Evolutionary conservation across 768 basidiomycete genomes (phyloP), one percentile per base, ranked within the genome.

Genomic region (Amanita inopinata): DNA sequence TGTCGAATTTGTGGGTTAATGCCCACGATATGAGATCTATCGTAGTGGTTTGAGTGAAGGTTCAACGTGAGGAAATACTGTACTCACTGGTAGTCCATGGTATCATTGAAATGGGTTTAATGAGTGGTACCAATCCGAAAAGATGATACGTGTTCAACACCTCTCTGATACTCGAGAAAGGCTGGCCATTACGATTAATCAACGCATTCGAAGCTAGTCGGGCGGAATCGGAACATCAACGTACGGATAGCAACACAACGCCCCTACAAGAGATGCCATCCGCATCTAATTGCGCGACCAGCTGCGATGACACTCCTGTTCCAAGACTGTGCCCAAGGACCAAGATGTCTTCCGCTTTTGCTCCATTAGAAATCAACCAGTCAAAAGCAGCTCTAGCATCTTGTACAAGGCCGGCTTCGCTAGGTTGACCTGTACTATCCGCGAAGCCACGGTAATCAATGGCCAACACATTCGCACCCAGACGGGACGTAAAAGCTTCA

Each of bases 371-470:
- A 6, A 76, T 54, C 5, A 91, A 61, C 81, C 83, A 96, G 53
- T 86, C 74, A 74, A 80, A 94, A 0, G 82, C 87, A 0, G 87
- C 73, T 28, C 75, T 67, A 1, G 86, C 89, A 54, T 98, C 87
- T 2, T 56, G 61, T 0, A 74, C 57, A 0, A 97, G 64, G 0
- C 93, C 94, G 8, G 57, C 59, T 58, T 93, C 83, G 18, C 74
- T 80, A 0, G 94, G 94, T 0, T 60, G 59, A 0, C 90, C 89
- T 1, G 74, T 71, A 42, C 89, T 93, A 54, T 97, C 92, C 1
- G 67, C 94, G 53, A 84, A 98, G 1, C 93, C 93, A 37, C 93
- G 77, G 57, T 97, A 98, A 61, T 98, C 94, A 25, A 89, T 77
- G 1, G 78, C 79, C 18, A 97, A 64, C 10, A 96, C 80, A 57